Conservation (phyloP, 768 basidiomycete genomes). For the Phylloporus rhodoxanthus region DNA sequence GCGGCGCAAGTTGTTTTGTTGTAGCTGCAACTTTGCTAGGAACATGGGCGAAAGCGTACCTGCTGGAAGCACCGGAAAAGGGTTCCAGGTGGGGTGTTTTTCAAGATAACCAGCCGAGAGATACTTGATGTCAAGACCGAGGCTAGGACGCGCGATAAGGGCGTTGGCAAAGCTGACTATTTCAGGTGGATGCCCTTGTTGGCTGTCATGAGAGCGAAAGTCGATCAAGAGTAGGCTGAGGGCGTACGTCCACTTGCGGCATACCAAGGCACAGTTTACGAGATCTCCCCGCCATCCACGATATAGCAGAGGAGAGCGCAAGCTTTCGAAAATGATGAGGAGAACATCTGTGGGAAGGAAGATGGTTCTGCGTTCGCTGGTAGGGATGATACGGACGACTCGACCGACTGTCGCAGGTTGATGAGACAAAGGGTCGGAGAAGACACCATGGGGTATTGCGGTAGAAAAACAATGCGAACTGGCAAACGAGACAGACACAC, state of each 20-base stretch:
- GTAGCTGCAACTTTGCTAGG: background rate
- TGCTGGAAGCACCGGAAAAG: background rate
- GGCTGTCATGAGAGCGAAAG: background rate
- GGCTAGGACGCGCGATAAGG: conserved; percentile 1
- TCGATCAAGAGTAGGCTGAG: conserved; percentile 8
- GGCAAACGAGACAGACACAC: conserved; percentile 12
- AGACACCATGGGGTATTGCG: background rate
- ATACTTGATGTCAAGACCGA: conserved; percentile 4
- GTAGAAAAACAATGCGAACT: conserved; percentile 1
- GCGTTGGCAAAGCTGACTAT: background rate
- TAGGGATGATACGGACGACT: background rate
- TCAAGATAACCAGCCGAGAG: conserved; percentile 7
- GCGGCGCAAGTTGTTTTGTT: background rate
- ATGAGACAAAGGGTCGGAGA: background rate
- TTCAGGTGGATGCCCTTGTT: conserved; percentile 3
- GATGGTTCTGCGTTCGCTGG: background rate
- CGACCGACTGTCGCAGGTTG: conserved; percentile 1
- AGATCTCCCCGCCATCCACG: conserved; percentile 5
- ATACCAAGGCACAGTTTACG: conserved; percentile 6
- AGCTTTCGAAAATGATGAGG: conserved; percentile 2
- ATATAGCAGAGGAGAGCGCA: background rate
- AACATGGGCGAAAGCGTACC: background rate
- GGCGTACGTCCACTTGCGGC: conserved; percentile 9
- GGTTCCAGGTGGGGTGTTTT: conserved; percentile 4
- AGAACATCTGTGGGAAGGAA: conserved; percentile 9